These are phyloP conservation scores for Sporothrix inflata DNA, from an alignment of 2,329 filamentous ascomycete species.

Conservation along the genomic window DNA sequence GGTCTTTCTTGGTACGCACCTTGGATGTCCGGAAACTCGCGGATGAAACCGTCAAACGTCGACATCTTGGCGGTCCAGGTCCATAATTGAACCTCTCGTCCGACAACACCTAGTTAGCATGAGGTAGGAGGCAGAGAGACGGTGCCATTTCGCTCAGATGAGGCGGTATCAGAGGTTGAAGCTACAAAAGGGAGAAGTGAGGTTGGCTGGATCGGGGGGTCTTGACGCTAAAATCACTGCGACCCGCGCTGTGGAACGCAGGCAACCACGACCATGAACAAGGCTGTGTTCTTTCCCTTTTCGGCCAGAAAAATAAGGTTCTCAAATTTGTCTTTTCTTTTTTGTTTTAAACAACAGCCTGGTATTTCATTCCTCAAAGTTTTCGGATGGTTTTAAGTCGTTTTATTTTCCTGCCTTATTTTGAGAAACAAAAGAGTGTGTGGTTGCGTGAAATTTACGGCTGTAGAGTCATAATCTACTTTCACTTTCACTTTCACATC, in stretches of 20 bases:
- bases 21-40: conserved; percentile 29
- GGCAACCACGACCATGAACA: conserved; percentile 12
- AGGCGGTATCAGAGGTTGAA: neutral
- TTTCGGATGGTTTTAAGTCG: no score
- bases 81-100: neutral
- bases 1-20: conserved; percentile 20
- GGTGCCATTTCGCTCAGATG: neutral
- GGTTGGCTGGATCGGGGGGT: neutral
- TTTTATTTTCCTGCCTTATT: no score
- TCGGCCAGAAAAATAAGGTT: neutral
- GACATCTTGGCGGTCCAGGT: conserved; percentile 24
- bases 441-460: no score
- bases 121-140: neutral
- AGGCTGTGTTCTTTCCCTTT: neutral
- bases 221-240: neutral
- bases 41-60: conserved; percentile 29
- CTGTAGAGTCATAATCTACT: neutral
- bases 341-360: neutral
- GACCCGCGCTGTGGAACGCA: neutral
- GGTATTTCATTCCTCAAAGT: no score
- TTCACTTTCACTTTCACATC: neutral
- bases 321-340: neutral
- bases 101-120: neutral
- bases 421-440: no score
- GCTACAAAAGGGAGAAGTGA: neutral